Base-by-base conservation (phyloP, 192 early-diverging fungal genomes). In the Martensiomyces pterosporus region DNA sequence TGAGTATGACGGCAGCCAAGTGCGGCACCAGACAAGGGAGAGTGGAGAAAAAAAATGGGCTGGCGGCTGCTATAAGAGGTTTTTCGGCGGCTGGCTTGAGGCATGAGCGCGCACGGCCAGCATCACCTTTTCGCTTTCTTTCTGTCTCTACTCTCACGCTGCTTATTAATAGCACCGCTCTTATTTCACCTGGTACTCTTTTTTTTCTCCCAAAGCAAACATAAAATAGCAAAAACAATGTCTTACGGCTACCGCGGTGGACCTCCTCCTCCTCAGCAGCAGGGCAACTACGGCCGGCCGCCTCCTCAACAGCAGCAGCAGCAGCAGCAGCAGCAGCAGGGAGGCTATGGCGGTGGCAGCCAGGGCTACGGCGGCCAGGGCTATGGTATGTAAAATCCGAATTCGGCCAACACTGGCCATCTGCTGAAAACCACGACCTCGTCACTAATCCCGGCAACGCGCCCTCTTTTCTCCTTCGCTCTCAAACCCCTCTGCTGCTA, bases 241-340 rank as follows among this genome's bases (percentile, higher is more conserved):
- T 60, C 58, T 25, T 66, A 66, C 64, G 38, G 39, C 29, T 50
- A 57, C 34, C 60, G 67, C 38, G 55, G 55, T 17, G 15, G 26
- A 38, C 47, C 47, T 27, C 41, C 39, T 43, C 39, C 39, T 40
- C 41, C 15, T 24, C 50, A 42, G 27, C 27, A 17, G 36, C 24
- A 18, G 13, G 38, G 25, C 24, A 29, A 52, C 21, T 17, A 29
- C 37, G 23, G 40, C 49, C 39, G 24, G 9, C 40, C 49, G 24
- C 40, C 49, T 52, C 40, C 26, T 4, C 40, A 40, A 19, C 34
- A 38, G n/a, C 40, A 41, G 16, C n/a, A 26, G 22, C 22, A 9
- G 16, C 16, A 9, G 39, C 39, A 8, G 9, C 22, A 14, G 16
- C 39, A 14, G 49, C 49, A n/a, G n/a, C n/a, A n/a, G n/a, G n/a